A percentile compares a stretch with the other conserved stretches of the same genome.
Evolutionary conservation across 2,329 filamentous ascomycete genomes (phyloP).

Genomic region (Fusarium goolgardi): DNA sequence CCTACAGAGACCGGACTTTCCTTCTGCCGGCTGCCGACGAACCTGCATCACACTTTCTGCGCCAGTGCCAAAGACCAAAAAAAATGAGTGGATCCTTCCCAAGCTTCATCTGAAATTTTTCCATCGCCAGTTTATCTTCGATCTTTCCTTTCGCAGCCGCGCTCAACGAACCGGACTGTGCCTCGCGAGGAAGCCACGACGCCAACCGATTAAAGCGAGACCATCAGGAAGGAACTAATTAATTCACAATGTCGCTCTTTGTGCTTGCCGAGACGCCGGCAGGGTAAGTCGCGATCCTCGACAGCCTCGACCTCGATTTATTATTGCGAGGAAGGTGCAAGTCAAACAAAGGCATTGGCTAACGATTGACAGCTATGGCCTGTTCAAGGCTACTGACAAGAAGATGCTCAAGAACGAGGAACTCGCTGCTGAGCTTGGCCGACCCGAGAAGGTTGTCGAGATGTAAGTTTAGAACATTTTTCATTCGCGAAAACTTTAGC

Average conservation of each 20-base stretch:
- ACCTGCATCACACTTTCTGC: slow-evolving; percentile 47
- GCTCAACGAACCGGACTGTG: slow-evolving; percentile 54
- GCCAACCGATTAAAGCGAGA: slow-evolving; percentile 50
- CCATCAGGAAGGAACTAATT: slow-evolving; percentile 47
- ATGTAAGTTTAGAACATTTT: slow-evolving; percentile 68
- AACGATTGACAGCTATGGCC: slow-evolving; percentile 78
- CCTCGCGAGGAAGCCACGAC: slow-evolving; percentile 52
- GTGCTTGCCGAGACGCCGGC: slow-evolving; percentile 94
- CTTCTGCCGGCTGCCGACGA: slow-evolving; percentile 44
- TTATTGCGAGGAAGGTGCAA: slow-evolving; percentile 25
- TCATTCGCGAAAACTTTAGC: slow-evolving; percentile 14
- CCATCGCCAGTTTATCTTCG: slow-evolving; percentile 51
- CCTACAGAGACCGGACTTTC: slow-evolving; percentile 39
- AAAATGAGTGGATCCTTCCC: slow-evolving; percentile 55
- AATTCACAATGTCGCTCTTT: slow-evolving; percentile 82
- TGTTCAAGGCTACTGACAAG: slow-evolving; percentile 99
- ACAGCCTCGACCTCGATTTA: slow-evolving; percentile 14
- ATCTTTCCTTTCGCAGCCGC: slow-evolving; percentile 50
- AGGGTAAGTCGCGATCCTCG: slow-evolving; percentile 62
- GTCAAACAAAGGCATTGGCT: slow-evolving; percentile 40
- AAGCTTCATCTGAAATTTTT: slow-evolving; percentile 58
- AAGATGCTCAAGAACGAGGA: slow-evolving; percentile 93
- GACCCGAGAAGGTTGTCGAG: slow-evolving; percentile 85
- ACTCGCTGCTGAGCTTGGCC: slow-evolving; percentile 77
- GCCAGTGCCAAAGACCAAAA: slow-evolving; percentile 48